Evolutionary conservation across 345 rosid species (phyloP), one percentile per base, ranked within the genome.

Genomic region (Citropsis articulata): DNA sequence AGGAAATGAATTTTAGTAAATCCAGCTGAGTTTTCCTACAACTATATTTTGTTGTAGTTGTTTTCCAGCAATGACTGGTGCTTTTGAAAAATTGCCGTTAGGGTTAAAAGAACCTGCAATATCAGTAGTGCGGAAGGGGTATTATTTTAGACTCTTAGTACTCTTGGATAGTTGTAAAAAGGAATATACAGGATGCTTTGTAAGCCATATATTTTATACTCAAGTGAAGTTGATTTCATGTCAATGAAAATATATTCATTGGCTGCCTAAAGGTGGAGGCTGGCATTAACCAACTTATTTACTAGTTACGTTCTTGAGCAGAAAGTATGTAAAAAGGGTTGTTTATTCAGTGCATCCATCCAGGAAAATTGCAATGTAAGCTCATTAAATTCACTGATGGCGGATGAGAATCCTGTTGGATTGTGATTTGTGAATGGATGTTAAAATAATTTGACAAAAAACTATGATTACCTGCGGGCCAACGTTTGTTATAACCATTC

Each of bases 1-100:
- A 86, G 89, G 92, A 89, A 88, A 81, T 90, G 76, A 87, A 33
- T 27, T 48, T 57, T 48, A 66, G 68, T 69, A 71, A 59, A 71
- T 75, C 62, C 77, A 80, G 38, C 83, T n/a, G 59, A 19, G 55
- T 80, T 79, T 83, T 56, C 73, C 27, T 53, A 16, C 36, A 55
- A 48, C 36, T 53, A 33, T 33, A n/a, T 48, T 21, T 55, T 48
- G 48, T 28, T 28, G 63, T 33, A 33, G 66, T 53, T 55, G 56
- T 66, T 33, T 53, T 50, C n/a, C n/a, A 16, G 72, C 42, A 16
- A 30, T 66, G 59, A 12, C 25, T 57, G 30, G 36, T 76, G 24
- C 55, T 55, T 66, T 66, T 76, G 24, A 66, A 9, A 42, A 31
- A 35, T 50, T 50, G 77, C 70, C n/a, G 0, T 28, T 35, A 66